Percentiles rank a stretch among this genome's conserved stretches.
phyloP scores from a whole-genome alignment of 2,329 filamentous ascomycete genomes.

The Diaporthe sp. region DNA sequence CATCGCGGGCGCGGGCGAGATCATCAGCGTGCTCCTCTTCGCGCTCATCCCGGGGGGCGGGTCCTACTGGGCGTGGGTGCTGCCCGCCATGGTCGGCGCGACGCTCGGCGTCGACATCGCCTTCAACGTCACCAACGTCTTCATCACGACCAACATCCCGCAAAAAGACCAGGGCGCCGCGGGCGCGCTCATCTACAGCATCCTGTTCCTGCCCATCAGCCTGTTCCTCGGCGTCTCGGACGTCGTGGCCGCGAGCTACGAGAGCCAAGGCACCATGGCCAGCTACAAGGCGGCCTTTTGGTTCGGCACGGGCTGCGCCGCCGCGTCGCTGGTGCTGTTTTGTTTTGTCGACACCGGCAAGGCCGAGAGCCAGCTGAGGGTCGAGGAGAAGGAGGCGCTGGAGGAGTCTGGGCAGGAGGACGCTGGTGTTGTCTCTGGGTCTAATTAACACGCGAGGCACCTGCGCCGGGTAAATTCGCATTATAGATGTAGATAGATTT shows the following conservation, averaged over 20 bases:
- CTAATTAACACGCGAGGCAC: too few species aligned
- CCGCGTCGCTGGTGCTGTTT: conserved; percentile 65
- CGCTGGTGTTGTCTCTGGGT: not conserved
- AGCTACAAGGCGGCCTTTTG: conserved; percentile 78
- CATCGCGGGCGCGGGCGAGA: conserved; percentile 71
- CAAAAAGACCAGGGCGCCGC: conserved; percentile 77
- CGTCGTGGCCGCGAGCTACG: conserved; percentile 60
- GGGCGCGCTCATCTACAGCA: conserved; percentile 77
- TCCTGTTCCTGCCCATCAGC: conserved; percentile 80
- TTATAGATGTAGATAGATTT: not conserved
- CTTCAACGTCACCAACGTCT: conserved; percentile 82
- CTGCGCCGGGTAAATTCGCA: not conserved
- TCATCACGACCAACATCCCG: conserved; percentile 80
- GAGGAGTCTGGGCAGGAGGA: conserved; percentile 57
- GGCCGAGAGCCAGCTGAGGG: conserved; percentile 69
- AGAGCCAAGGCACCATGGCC: conserved; percentile 55
- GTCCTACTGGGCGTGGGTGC: conserved; percentile 81
- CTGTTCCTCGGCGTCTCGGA: conserved; percentile 80
- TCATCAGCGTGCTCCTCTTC: conserved; percentile 72
- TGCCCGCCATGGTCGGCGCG: conserved; percentile 76
- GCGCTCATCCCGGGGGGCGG: conserved; percentile 72
- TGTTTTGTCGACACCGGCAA: conserved; percentile 68
- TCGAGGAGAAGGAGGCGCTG: conserved; percentile 63
- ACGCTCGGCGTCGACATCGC: conserved; percentile 83
- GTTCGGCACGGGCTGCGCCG: conserved; percentile 72